Evolutionary conservation across 306 rosid genomes (phyloP).

Genomic region (Gillenia trifoliata): DNA sequence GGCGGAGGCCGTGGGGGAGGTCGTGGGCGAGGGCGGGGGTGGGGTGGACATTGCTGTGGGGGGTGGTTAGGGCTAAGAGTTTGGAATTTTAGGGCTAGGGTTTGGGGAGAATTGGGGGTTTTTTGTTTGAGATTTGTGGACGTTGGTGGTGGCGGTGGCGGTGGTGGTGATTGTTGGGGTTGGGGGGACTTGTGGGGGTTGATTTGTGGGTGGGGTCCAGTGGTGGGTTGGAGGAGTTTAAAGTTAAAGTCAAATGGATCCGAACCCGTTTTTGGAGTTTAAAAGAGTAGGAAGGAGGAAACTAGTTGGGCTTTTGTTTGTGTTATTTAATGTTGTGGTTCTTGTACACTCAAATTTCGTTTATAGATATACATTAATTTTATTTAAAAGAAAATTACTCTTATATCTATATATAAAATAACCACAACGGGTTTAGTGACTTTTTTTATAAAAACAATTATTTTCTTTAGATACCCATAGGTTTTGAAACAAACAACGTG

Average conservation of each 20-base stretch:
- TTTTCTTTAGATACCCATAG: no score
- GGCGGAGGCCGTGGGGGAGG: neutral
- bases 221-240: neutral
- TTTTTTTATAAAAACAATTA: no score
- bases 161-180: neutral
- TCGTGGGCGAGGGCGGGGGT: neutral
- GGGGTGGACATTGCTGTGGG: constrained; percentile 1
- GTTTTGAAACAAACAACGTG: no score
- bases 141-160: neutral
- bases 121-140: neutral
- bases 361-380: no score
- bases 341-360: no score
- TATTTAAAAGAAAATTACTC: no score
- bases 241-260: neutral
- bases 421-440: no score
- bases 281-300: neutral
- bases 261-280: neutral
- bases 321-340: no score
- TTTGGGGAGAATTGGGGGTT: neutral
- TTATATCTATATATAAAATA: no score
- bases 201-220: neutral
- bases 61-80: neutral
- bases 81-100: neutral
- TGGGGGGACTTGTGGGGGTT: neutral
- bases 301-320: neutral